Percentiles rank a stretch among this genome's conserved stretches.
phyloP scores from a whole-genome alignment of 345 rosid species.

The Atalantia buxifolia region DNA sequence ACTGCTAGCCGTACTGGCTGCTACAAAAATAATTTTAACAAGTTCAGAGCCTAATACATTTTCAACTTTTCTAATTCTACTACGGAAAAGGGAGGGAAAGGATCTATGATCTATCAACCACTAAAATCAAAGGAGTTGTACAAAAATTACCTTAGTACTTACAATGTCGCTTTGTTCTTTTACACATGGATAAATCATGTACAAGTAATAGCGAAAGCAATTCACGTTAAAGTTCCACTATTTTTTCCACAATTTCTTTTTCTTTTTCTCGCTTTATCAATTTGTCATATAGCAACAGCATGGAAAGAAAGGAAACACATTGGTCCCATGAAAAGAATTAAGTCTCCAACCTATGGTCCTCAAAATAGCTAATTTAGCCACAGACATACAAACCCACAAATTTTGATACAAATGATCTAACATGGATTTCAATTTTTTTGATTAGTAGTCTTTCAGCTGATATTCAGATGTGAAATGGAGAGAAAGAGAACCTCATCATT shows the following conservation, averaged over 20 bases:
- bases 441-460: slow-evolving; percentile 23
- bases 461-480: slow-evolving; percentile 14
- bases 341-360: slow-evolving; percentile 38
- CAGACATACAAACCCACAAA: slow-evolving; percentile 20
- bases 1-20: too few species aligned
- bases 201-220: background rate
- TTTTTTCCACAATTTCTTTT: background rate
- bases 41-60: background rate
- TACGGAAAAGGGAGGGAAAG: background rate
- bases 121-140: background rate
- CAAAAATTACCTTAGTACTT: background rate
- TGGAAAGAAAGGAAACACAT: slow-evolving; percentile 12
- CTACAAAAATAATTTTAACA: too few species aligned
- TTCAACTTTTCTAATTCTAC: background rate
- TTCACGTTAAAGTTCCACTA: background rate
- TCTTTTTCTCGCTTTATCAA: background rate
- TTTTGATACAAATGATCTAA: slow-evolving; percentile 14
- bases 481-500: slow-evolving; percentile 4
- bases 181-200: background rate
- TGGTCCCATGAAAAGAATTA: slow-evolving; percentile 41
- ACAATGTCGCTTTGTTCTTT: background rate
- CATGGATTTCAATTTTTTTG: slow-evolving; percentile 8
- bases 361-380: slow-evolving; percentile 20
- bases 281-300: slow-evolving; percentile 5
- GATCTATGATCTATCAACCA: background rate